phyloP scores from a whole-genome alignment of 2,329 filamentous ascomycete species.

The Ilyonectria sp. region DNA sequence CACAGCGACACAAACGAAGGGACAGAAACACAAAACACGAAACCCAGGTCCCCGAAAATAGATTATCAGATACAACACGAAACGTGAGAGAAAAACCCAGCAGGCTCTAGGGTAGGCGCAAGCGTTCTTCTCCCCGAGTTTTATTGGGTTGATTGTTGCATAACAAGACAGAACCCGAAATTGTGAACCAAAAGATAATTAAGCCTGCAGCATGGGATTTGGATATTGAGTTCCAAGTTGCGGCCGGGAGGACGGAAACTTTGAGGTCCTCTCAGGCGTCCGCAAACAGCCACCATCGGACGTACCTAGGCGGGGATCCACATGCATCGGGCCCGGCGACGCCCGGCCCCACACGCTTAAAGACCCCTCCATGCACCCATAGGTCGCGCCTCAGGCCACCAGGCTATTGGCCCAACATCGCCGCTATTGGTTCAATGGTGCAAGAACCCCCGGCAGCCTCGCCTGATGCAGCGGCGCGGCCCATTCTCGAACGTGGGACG shows the following conservation, averaged over 20 bases:
- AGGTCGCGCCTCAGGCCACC: slow-evolving; percentile 29
- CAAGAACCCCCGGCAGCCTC: slow-evolving; percentile 33
- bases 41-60: too few species aligned
- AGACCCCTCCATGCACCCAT: slow-evolving; percentile 21
- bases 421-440: slow-evolving; percentile 35
- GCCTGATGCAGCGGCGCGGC: slow-evolving; percentile 38
- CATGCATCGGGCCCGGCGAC: slow-evolving; percentile 35
- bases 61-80: too few species aligned
- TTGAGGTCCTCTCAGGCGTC: not conserved
- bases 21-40: too few species aligned
- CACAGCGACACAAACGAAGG: too few species aligned
- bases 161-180: not conserved
- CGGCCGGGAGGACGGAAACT: not conserved
- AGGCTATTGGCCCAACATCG: slow-evolving; percentile 23
- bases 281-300: slow-evolving; percentile 9
- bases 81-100: too few species aligned
- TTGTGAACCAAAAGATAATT: not conserved
- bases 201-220: too few species aligned
- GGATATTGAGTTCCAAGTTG: not conserved
- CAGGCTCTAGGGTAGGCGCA: too few species aligned
- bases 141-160: not conserved
- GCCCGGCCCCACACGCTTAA: slow-evolving; percentile 41
- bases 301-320: slow-evolving; percentile 29
- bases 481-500: slow-evolving; percentile 23
- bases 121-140: not conserved